Evolutionary conservation across 495 filamentous ascomycete genomes (phyloP).

Genomic region (Trypethelium eluteriae): DNA sequence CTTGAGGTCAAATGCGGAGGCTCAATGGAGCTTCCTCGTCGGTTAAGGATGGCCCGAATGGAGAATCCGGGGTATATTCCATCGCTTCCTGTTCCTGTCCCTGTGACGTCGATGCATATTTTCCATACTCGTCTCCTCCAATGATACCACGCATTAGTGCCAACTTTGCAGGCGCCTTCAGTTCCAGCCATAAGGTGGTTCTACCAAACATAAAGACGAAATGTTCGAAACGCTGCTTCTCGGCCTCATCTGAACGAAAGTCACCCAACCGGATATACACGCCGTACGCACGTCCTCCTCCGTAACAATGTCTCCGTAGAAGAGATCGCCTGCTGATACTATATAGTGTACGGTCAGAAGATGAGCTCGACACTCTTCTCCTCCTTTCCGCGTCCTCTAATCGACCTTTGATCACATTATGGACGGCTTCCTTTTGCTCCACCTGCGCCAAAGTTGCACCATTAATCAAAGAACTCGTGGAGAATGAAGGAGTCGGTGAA

Average conservation of each 20-base stretch:
- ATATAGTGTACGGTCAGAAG: slow-evolving; percentile 48
- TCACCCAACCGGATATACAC: neutral
- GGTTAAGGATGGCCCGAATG: neutral
- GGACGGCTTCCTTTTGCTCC: slow-evolving; percentile 60
- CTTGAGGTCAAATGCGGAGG: neutral
- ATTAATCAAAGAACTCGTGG: slow-evolving; percentile 45
- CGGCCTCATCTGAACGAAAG: neutral
- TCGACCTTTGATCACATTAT: slow-evolving; percentile 59
- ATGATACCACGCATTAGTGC: neutral
- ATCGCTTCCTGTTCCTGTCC: neutral
- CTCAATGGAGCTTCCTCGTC: neutral
- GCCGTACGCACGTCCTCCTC: neutral
- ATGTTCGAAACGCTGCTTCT: neutral
- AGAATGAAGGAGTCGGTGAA: slow-evolving; percentile 50
- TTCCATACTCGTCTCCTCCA: neutral
- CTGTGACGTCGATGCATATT: slow-evolving; percentile 1
- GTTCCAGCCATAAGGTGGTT: neutral
- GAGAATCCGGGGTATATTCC: neutral
- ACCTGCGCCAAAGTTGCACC: slow-evolving; percentile 51
- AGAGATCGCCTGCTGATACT: neutral
- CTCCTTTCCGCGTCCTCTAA: slow-evolving; percentile 50
- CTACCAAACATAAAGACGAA: neutral
- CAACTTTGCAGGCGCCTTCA: neutral
- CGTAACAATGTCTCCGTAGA: neutral
- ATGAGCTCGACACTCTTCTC: slow-evolving; percentile 54